phyloP scores from a whole-genome alignment of 495 filamentous ascomycete species.

The Neurospora sp. region DNA sequence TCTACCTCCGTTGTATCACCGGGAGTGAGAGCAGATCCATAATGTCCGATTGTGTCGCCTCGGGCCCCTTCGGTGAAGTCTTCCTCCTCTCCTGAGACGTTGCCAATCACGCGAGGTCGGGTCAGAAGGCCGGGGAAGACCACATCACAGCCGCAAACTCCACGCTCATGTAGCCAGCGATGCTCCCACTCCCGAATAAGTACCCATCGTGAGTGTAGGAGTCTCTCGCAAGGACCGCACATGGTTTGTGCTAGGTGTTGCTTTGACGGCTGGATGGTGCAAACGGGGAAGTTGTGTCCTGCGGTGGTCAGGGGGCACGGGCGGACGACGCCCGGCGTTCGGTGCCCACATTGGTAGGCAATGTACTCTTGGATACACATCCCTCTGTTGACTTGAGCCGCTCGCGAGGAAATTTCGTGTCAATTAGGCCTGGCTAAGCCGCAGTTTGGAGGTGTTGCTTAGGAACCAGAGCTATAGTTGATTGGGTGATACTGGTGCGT shows the following conservation, averaged over 20 bases:
- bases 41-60: neutral
- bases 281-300: constrained; percentile 22
- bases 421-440: neutral
- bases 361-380: constrained; percentile 37
- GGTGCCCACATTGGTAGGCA: constrained; percentile 37
- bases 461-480: neutral
- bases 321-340: constrained; percentile 24
- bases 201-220: constrained; percentile 29
- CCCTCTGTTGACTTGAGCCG: neutral
- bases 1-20: neutral
- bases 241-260: constrained; percentile 22
- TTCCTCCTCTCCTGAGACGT: neutral
- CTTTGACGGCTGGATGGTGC: constrained; percentile 15
- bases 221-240: constrained; percentile 29
- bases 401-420: neutral
- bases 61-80: neutral
- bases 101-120: constrained; percentile 21
- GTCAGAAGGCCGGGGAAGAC: constrained; percentile 24
- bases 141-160: constrained; percentile 30
- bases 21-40: neutral
- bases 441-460: neutral
- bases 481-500: neutral
- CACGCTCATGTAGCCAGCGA: constrained; percentile 37
- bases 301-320: constrained; percentile 33
- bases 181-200: constrained; percentile 35